phyloP scores from a whole-genome alignment of 1,284 basidiomycete genomes.

The Caloboletus inedulis region DNA sequence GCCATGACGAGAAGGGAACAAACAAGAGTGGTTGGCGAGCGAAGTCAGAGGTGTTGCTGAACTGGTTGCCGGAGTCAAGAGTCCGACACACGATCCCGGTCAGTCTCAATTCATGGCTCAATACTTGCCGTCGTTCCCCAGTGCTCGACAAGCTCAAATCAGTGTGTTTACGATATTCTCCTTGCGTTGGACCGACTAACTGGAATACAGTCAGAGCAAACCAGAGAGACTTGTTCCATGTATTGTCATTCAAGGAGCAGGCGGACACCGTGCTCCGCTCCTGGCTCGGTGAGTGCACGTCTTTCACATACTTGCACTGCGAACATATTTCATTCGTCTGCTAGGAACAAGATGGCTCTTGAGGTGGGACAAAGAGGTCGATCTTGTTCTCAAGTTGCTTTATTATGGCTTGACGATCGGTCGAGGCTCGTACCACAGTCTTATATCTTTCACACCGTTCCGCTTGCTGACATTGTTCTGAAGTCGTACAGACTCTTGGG shows the following conservation, averaged over 20 bases:
- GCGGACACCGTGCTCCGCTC: constrained; percentile 72
- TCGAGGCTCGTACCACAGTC: constrained; percentile 48
- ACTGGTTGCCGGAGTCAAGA: neutral
- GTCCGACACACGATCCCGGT: constrained; percentile 3
- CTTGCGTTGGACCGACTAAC: constrained; percentile 6
- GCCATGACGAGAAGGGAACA: constrained; percentile 21
- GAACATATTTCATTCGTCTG: constrained; percentile 1
- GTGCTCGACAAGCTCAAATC: constrained; percentile 82
- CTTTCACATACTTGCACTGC: neutral
- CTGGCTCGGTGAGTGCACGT: constrained; percentile 61
- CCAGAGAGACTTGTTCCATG: constrained; percentile 80
- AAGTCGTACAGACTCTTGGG: constrained; percentile 79
- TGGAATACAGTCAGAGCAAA: constrained; percentile 69
- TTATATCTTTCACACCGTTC: neutral
- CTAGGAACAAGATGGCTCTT: constrained; percentile 85
- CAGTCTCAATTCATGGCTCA: constrained; percentile 24
- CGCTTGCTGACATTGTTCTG: constrained; percentile 4
- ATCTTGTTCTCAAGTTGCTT: constrained; percentile 63
- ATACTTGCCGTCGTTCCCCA: constrained; percentile 52
- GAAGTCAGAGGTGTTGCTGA: neutral
- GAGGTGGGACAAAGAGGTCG: constrained; percentile 78
- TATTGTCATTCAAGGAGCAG: constrained; percentile 73
- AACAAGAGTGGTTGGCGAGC: neutral
- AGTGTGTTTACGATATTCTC: constrained; percentile 47
- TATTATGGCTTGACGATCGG: constrained; percentile 80